Evolutionary conservation across 108 stramenopile species (phyloP), one percentile per base, ranked within the genome.

Genomic region (Skeletonema costatum): DNA sequence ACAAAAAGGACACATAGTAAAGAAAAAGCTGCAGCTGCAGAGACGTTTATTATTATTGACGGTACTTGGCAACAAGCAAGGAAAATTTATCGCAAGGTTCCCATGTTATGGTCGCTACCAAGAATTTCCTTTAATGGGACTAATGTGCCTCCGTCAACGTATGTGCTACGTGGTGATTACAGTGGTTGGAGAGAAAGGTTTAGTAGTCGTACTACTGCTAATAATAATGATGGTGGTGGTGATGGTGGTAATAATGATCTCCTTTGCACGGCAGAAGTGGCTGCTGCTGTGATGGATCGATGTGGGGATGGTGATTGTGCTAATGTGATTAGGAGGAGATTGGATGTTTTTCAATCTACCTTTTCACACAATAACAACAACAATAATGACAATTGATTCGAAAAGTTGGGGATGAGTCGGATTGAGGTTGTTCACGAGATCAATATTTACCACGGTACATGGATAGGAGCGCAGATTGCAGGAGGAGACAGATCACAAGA

Each of bases 51-150:
- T 3, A 68, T 79, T 19, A 48, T 79, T 19, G 78, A 79, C 68
- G 78, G 78, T 13, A 79, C 78, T 36, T 79, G 78, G 78, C 78
- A 79, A 68, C 58, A 79, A 42, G 78, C 78, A 17, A 66, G 74
- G 36, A 56, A 36, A 31, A 74, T 79, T 35, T 79, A 59, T 68
- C 65, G 78, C 2, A 79, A 74, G 48, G 62, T 60, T 7, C 66
- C 73, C 38, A 21, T 30, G 3, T 73, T 79, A 14, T 74, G 78
- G 78, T 61, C 33, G 2, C 35, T 79, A 39, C 73, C 65, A 42
- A 41, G 78, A 42, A n/a, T 74, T 29, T 74, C 73, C 31, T 33
- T 79, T 1, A 2, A 60, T 14, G 17, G 50, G 2, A 12, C 14
- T 21, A 41, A 71, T 64, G 31, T 51, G 8, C 66, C 71, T 36